Base-by-base conservation (phyloP, 148 eudicot genomes). In the Chenopodium album region DNA sequence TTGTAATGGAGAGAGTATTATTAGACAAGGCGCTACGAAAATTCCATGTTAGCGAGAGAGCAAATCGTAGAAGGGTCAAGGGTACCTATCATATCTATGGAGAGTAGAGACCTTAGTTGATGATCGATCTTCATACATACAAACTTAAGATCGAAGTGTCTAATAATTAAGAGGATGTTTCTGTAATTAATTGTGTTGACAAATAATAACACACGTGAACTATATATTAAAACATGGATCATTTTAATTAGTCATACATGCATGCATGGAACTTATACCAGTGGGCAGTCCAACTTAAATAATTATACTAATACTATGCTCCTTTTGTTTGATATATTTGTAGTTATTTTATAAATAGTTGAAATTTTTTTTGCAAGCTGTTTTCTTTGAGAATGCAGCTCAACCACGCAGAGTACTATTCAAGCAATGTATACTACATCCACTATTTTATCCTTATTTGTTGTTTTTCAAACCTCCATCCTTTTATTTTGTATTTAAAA, bases 371-470 rank as follows among this genome's bases (percentile, higher is more conserved):
- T 71, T 73, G 60, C 75, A 71, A 44, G 75, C 75, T 71, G 75
- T 71, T 47, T 47, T 46, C 19, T n/a, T n/a, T 71, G 71, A 79
- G 31, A 31, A 56, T 54, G 82, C 82, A 79, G 76, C 76, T 70
- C 76, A 71, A 68, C 37, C 75, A 79, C 82, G 76, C 76, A 71
- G 82, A 79, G 82, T 79, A 71, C 71, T 79, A 44, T 59, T 70
- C 76, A 79, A 70, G 82, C 82, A 70, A 79, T 50, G 52, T 70
- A 31, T 79, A 31, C 2, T 62, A 72, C 75, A 72, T 5, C 75
- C 56, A 72, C 52, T 19, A 44, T 3, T 44, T n/a, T 71, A 22
- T 71, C 75, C 44, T 44, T 17, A 37, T 5, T 46, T 71, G 32
- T 22, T 3, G 66, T 62, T 7, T 56, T 54, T 4, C 60, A 52